Evolutionary conservation across 2,329 filamentous ascomycete species (phyloP), one percentile per base, ranked within the genome.

Genomic region (Nothopassalora personata): DNA sequence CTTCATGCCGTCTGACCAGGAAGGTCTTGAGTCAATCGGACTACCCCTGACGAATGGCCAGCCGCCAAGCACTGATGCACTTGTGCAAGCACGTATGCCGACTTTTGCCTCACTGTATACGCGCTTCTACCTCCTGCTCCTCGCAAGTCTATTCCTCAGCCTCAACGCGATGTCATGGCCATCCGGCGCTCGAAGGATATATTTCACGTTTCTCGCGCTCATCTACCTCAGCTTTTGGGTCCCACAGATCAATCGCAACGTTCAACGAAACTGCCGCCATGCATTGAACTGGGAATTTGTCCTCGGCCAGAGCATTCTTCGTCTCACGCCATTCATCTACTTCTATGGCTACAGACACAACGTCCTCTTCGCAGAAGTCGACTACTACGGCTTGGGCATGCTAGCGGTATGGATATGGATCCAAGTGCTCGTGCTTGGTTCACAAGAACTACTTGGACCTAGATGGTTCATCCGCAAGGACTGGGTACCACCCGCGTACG

Each of bases 271-370:
- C 75, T 96, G 91, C 73, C 90, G 92, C 45, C 90, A 89, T 68
- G 92, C 93, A 0, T 80, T 97, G n/a, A 83, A 87, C 3, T 97
- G 92, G 91, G 88, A 89, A 60, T 99, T 96, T 71, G 88, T 96
- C 57, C 71, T 91, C 23, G 92, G 91, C 2, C 90, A 96, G 73
- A 94, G 89, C 51, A 67, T 87, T 5, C 80, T 96, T 7, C 87
- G 94, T 1, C 78, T 96, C 5, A 76, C 89, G 0, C 93, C 94
- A 0, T 84, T 97, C 56, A 81, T 87, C 1, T 97, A 97, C 72
- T 93, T 97, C 69, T 95, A 92, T 72, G 80, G 88, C 13, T 84
- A 86, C 55, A 77, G 82, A 27, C 85, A 88, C 60, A 99, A 97
- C 68, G 86, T 97, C 23, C 78, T 96, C 2, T 93, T 93, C 69